Evolutionary conservation across 2,329 filamentous ascomycete species (phyloP), one percentile per base, ranked within the genome.

Genomic region (Cercospora sesami): DNA sequence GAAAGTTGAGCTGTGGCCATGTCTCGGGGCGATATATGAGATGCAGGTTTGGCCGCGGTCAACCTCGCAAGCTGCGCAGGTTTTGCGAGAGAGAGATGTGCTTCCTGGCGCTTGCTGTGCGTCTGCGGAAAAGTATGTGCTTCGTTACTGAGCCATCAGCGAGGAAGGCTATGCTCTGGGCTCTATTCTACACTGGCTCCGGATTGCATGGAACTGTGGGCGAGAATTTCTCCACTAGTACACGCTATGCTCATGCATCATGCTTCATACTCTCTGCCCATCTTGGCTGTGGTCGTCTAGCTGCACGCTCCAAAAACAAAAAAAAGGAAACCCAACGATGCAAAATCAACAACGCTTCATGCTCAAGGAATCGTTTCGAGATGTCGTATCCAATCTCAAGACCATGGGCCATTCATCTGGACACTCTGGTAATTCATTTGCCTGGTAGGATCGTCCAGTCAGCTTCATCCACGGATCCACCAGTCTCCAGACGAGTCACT

Each of bases 301-400:
- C 48, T 28, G 23, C 48, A 23, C 48, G 48, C 48, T 28, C 7
- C 23, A 30, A 55, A 26, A 26, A 26, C 26, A 26, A 5, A 3
- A 26, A 26, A 26, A 14, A 16, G 7, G 5, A 14, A 23, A 28
- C 21, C 10, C 23, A 12, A n/a, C 36, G 26, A 30, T 55, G 48
- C 23, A 55, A 55, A 23, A 18, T 23, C 45, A 48, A 48, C 18
- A 55, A 55, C 14, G 48, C 23, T 55, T 30, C 12, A 30, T 26
- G 48, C 48, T 55, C 48, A 55, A 55, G 23, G 12, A n/a, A 16
- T 16, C 21, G 2, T 16, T 26, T 28, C 12, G 7, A 28, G 5
- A 1, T 6, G 5, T 23, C 48, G 26, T 14, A 14, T 16, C 12
- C 90, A 86, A 3, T 5, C 8, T 62, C 60, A 62, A 21, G 60